Percentiles rank a stretch among this genome's conserved stretches.
These are phyloP conservation scores for Balansia obtecta DNA, from an alignment of 2,329 filamentous ascomycete species.

Conservation along the genomic window DNA sequence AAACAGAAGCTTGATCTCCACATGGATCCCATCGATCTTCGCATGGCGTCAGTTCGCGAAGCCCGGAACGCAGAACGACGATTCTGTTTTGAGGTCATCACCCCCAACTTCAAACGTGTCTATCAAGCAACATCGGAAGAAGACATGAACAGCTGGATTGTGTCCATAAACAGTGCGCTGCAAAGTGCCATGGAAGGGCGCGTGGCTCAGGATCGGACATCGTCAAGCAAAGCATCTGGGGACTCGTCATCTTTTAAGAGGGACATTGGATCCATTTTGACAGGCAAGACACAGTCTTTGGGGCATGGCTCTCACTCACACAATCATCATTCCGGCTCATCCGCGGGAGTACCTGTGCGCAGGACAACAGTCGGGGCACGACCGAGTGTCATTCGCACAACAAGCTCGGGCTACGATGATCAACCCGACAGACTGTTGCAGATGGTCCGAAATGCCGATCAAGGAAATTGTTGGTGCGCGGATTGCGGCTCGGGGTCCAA, in stretches of 20 bases:
- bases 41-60: conserved; percentile 93
- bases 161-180: conserved; percentile 89
- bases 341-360: conserved; percentile 52
- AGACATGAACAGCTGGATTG: conserved; percentile 95
- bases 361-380: conserved; percentile 87
- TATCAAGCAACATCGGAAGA: conserved; percentile 98
- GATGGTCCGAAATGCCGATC: conserved; percentile 76
- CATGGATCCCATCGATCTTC: conserved; percentile 94
- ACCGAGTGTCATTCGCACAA: conserved; percentile 56
- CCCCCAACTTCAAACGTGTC: conserved; percentile 86
- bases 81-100: conserved; percentile 98
- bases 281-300: conserved; percentile 75
- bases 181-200: conserved; percentile 90
- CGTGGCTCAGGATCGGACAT: conserved; percentile 42
- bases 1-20: conserved; percentile 94
- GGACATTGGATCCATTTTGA: conserved; percentile 86
- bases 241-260: conserved; percentile 55
- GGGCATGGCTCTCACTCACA: conserved; percentile 39
- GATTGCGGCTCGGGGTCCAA: conserved; percentile 87
- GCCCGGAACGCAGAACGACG: conserved; percentile 86
- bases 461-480: conserved; percentile 86
- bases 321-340: conserved; percentile 28
- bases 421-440: conserved; percentile 78
- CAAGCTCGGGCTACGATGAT: conserved; percentile 65
- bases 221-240: conserved; percentile 21